Conservation (phyloP, 345 rosid genomes). For the Eucalyptus curtisii region DNA sequence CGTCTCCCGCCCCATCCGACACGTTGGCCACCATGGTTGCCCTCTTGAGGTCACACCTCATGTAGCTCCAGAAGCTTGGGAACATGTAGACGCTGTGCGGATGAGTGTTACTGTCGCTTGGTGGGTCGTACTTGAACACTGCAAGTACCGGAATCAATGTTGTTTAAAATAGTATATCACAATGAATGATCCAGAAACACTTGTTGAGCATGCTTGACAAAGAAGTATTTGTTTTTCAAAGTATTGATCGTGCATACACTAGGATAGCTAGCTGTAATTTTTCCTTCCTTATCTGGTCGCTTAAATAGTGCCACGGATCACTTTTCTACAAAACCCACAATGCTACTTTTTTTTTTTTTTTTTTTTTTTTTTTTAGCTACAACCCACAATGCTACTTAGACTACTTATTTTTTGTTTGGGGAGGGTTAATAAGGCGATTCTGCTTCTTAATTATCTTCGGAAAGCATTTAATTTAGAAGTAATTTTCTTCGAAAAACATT, state of each 20-base stretch:
- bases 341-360: background rate
- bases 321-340: background rate
- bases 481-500: background rate
- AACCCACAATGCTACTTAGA: background rate
- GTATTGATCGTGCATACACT: background rate
- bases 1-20: constrained; percentile 44
- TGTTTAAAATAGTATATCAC: too few species aligned
- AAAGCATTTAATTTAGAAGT: background rate
- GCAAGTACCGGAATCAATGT: background rate
- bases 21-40: constrained; percentile 38
- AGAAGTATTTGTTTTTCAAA: background rate
- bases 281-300: background rate
- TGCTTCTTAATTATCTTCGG: background rate
- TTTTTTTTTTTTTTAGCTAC: too few species aligned
- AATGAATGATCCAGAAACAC: background rate
- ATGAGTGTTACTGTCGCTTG: constrained; percentile 22
- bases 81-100: constrained; percentile 62
- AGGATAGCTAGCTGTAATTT: background rate
- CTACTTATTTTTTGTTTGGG: background rate
- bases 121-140: constrained; percentile 73
- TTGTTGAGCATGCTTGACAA: background rate
- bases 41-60: constrained; percentile 30
- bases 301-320: background rate
- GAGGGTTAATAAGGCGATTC: background rate
- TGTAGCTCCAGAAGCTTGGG: constrained; percentile 31